Evolutionary conservation across 2,329 filamentous ascomycete genomes (phyloP), one percentile per base, ranked within the genome.

Genomic region (Diaporthe helianthi): DNA sequence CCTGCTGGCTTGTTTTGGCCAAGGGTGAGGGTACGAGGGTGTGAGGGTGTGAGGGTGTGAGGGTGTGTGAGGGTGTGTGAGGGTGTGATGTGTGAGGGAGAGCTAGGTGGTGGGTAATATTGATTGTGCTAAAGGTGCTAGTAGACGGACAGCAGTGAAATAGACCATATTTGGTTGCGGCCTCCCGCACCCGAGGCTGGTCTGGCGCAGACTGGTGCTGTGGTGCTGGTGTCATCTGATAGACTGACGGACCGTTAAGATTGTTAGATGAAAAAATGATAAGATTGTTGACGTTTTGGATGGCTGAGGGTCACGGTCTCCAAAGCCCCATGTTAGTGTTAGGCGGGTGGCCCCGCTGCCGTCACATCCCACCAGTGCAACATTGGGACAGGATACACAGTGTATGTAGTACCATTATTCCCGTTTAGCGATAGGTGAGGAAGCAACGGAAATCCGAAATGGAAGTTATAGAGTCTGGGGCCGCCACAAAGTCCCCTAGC

Each of bases 371-470:
- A 49, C n/a, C 36, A 38, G 44, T 49, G 41, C 3, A 44, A 44
- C n/a, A n/a, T n/a, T n/a, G 41, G 41, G 7, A 8, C 5, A 44
- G 58, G 41, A 63, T 26, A n/a, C n/a, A n/a, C n/a, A n/a, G n/a
- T n/a, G n/a, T n/a, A n/a, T n/a, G n/a, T n/a, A n/a, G n/a, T n/a
- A 63, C 33, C 41, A 22, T 63, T n/a, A 22, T 22, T 46, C 29
- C n/a, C 58, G 15, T 63, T 63, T 49, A 63, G 58, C 44, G 58
- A 63, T 63, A 63, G 58, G 58, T 49, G 58, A 63, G 29, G 44
- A 63, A 36, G 58, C 58, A 63, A n/a, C 24, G 38, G 22, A 24
- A 61, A 33, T 33, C 41, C 41, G 58, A 47, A 31, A 17, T 61
- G 41, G 41, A 33, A n/a, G 47, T 61, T 26, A 26, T 41, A 44